Conservation (phyloP, 1,139 yeast species). For the Kazachstania sp. region DNA sequence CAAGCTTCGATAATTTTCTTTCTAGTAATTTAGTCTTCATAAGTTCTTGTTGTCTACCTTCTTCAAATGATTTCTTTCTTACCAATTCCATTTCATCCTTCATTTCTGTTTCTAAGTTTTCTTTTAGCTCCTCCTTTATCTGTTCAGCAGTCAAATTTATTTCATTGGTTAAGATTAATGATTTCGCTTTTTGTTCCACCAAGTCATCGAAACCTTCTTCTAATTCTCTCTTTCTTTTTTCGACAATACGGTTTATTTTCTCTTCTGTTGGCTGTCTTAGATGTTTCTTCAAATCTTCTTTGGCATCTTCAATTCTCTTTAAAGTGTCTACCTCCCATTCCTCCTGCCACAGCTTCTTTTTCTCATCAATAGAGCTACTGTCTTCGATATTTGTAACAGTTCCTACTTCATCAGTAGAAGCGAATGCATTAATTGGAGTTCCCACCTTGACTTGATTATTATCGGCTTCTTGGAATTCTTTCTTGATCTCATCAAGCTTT, state of each 20-base stretch:
- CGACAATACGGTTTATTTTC: constrained; percentile 22
- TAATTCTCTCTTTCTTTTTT: constrained; percentile 18
- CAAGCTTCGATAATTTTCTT: constrained; percentile 25
- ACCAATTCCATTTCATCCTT: constrained; percentile 21
- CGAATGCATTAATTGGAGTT: too few species aligned
- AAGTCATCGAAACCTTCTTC: constrained; percentile 22
- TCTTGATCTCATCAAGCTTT: not conserved
- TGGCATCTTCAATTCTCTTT: constrained; percentile 23
- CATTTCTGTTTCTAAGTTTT: constrained; percentile 16
- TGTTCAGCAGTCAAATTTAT: constrained; percentile 7
- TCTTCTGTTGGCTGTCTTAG: constrained; percentile 28
- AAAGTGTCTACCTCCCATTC: constrained; percentile 24
- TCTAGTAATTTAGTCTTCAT: constrained; percentile 28
- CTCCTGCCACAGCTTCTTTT: constrained; percentile 5
- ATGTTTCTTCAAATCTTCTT: constrained; percentile 28
- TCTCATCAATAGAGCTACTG: not conserved
- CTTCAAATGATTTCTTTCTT: constrained; percentile 34
- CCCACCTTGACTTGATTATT: not conserved
- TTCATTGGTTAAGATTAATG: constrained; percentile 1
- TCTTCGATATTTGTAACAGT: not conserved
- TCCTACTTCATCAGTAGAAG: not conserved
- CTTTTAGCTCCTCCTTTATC: constrained; percentile 12
- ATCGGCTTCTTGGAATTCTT: constrained; percentile 5
- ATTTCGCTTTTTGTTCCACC: constrained; percentile 13
- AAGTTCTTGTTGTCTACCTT: constrained; percentile 33